Base-by-base conservation (phyloP, 495 filamentous ascomycete species). In the Rhizodiscina lignyota region DNA sequence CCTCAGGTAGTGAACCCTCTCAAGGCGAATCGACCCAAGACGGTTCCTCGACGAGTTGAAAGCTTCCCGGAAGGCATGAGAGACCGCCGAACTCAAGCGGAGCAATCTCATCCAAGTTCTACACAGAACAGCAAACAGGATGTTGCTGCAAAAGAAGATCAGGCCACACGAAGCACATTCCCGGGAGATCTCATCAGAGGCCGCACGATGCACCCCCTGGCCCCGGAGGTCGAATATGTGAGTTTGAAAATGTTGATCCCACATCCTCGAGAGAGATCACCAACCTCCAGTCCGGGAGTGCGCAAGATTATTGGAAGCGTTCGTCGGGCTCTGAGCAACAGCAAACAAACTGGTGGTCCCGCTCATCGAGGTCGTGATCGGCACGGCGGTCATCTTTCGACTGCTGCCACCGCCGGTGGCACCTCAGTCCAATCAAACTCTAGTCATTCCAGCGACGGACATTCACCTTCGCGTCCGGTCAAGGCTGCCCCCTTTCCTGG, bases 51-150 rank as follows among this genome's bases (percentile, higher is more conserved):
- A 51, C 66, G 77, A 32, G 79, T 75, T 43, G 77, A 72, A 12
- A 81, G 77, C 50, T 81, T 93, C 40, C 83, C 79, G 1, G 89
- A 97, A 51, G 92, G 89, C 2, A 62, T 87, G 37, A 67, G 85
- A 49, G 85, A 93, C 50, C 65, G 69, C 36, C 62, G 77, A n/a
- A n/a, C n/a, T n/a, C n/a, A n/a, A n/a, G n/a, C n/a, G n/a, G n/a
- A n/a, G n/a, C n/a, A n/a, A n/a, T n/a, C n/a, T n/a, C n/a, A n/a
- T n/a, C n/a, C n/a, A n/a, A n/a, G n/a, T n/a, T n/a, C n/a, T n/a
- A n/a, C n/a, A n/a, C n/a, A n/a, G n/a, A n/a, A n/a, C n/a, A n/a
- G n/a, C n/a, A n/a, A n/a, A n/a, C n/a, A n/a, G n/a, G n/a, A n/a
- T n/a, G n/a, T n/a, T n/a, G n/a, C n/a, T n/a, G n/a, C n/a, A n/a